phyloP scores from a whole-genome alignment of 2,329 filamentous ascomycete genomes.

The Aspergillus ochraceus region DNA sequence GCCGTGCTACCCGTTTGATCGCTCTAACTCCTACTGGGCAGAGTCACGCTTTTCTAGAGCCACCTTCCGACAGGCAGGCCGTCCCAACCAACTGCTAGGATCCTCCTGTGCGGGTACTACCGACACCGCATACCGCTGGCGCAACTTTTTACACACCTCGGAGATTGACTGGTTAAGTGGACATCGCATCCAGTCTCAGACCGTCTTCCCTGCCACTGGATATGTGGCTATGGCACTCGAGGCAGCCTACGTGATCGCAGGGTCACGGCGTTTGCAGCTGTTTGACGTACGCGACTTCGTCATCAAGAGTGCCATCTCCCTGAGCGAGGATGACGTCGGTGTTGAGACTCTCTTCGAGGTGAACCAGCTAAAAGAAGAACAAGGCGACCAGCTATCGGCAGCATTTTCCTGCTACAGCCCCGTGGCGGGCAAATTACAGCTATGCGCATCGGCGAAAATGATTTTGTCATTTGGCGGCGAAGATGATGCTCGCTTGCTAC shows the following conservation, averaged over 20 bases:
- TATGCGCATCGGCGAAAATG: neutral
- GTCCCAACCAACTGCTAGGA: conserved; percentile 6
- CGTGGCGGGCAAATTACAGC: neutral
- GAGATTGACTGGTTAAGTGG: conserved; percentile 26
- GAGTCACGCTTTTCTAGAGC: conserved; percentile 5
- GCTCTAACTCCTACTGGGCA: conserved; percentile 2
- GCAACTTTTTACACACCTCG: conserved; percentile 15
- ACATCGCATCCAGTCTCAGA: conserved; percentile 24
- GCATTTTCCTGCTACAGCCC: neutral
- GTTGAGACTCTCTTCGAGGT: conserved; percentile 2
- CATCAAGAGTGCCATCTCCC: neutral
- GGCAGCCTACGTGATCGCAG: conserved; percentile 3
- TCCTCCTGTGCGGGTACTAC: conserved; percentile 3
- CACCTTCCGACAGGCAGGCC: neutral
- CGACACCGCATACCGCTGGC: conserved; percentile 14
- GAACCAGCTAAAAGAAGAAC: neutral
- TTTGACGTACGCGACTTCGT: conserved; percentile 2
- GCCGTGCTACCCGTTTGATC: conserved; percentile 5
- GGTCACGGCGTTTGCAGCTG: neutral
- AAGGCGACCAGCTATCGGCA: too few species aligned
- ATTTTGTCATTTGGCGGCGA: neutral
- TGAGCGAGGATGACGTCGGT: neutral
- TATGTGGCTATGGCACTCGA: conserved; percentile 16
- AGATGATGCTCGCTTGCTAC: neutral
- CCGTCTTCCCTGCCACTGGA: conserved; percentile 28